Evolutionary conservation across 345 rosid species (phyloP).

Genomic region (Chamaenerion angustifolium): DNA sequence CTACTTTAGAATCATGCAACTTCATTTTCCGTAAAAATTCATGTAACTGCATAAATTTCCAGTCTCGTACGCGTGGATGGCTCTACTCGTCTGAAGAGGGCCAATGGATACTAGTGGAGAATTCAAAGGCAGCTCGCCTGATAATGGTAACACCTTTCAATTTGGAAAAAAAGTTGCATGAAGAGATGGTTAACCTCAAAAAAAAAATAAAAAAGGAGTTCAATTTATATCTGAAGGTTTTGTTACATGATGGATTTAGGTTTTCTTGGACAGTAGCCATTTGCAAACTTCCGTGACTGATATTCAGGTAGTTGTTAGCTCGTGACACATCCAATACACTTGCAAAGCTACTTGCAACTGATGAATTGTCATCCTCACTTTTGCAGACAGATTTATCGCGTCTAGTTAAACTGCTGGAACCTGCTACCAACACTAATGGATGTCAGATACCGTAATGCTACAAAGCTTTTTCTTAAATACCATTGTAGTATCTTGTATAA

Average conservation of each 20-base stretch:
- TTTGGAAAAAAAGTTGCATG: not conserved
- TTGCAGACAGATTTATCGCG: conserved; percentile 77
- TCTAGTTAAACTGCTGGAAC: conserved; percentile 62
- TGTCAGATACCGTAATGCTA: conserved; percentile 71
- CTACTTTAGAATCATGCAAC: too few relatives aligned
- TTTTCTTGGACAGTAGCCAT: conserved; percentile 51
- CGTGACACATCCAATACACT: not conserved
- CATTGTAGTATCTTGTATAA: not conserved
- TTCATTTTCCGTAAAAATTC: too few relatives aligned
- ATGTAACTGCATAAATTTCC: conserved; percentile 17
- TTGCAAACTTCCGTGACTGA: conserved; percentile 51
- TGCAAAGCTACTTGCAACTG: not conserved
- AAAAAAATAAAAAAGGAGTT: too few relatives aligned
- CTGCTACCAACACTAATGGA: conserved; percentile 36
- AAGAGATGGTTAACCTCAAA: too few relatives aligned
- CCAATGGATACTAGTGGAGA: conserved; percentile 82
- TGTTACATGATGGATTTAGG: conserved; percentile 31
- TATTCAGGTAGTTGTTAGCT: conserved; percentile 42
- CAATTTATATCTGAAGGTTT: conserved; percentile 5
- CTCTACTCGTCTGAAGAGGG: conserved; percentile 96
- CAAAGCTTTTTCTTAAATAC: not conserved
- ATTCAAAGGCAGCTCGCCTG: conserved; percentile 79
- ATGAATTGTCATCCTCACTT: not conserved
- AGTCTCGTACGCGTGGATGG: conserved; percentile 91
- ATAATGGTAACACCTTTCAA: conserved; percentile 45